Conservation (phyloP, 352 stramenopile genomes). For the Globisporangium heterothallicum region DNA sequence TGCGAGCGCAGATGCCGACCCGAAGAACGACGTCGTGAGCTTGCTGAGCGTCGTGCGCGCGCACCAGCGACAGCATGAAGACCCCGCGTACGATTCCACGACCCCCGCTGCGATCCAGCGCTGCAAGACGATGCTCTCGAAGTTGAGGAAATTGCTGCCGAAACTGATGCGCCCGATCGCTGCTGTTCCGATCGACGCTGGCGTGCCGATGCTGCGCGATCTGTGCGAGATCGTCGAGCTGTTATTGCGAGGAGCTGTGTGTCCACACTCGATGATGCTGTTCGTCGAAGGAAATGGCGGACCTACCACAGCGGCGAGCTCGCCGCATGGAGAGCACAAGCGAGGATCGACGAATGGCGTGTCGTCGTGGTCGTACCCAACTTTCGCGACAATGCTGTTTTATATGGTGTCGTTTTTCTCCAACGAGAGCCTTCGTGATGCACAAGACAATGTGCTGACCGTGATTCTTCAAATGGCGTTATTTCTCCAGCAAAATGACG, state of each 20-base stretch:
- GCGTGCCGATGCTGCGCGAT: slow-evolving; percentile 36
- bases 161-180: slow-evolving; percentile 59
- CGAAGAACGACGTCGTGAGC: slow-evolving; percentile 49
- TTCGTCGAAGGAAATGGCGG: slow-evolving; percentile 32
- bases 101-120: slow-evolving; percentile 29
- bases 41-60: slow-evolving; percentile 35
- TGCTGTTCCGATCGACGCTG: slow-evolving; percentile 22
- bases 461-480: slow-evolving; percentile 48
- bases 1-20: slow-evolving; percentile 16
- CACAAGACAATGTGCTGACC: slow-evolving; percentile 37
- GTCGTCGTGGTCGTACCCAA: slow-evolving; percentile 29
- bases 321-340: not conserved
- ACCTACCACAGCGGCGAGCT: not conserved
- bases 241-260: slow-evolving; percentile 36
- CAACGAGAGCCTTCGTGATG: slow-evolving; percentile 26
- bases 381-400: slow-evolving; percentile 59
- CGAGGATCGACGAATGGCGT: slow-evolving; percentile 3
- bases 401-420: slow-evolving; percentile 74
- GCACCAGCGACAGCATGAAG: slow-evolving; percentile 45
- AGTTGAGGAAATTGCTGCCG: slow-evolving; percentile 59
- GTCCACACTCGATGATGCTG: slow-evolving; percentile 53
- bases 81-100: slow-evolving; percentile 31
- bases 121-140: slow-evolving; percentile 67
- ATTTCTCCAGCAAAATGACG: slow-evolving; percentile 48
- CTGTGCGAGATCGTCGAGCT: slow-evolving; percentile 52